Evolutionary conservation across 306 rosid species (phyloP).

Genomic region (Ormosia semicastrata): DNA sequence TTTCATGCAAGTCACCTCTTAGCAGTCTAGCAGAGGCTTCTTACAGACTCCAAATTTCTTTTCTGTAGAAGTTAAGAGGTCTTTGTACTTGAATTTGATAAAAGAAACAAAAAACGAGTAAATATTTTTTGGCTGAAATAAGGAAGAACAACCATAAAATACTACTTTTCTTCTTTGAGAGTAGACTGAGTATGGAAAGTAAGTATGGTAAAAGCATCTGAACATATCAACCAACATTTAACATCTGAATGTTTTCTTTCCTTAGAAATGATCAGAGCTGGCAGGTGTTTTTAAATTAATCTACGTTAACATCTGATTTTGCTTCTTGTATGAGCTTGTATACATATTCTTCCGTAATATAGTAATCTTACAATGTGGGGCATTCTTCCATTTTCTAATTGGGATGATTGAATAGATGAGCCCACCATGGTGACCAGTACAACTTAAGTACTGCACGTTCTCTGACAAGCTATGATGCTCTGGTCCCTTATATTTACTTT

Average conservation of each 20-base stretch:
- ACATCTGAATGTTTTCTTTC: neutral
- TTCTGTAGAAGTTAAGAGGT: too few relatives aligned
- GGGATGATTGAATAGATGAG: neutral
- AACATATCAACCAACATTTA: neutral
- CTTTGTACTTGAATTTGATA: too few relatives aligned
- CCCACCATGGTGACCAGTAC: conserved; percentile 39
- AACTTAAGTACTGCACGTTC: conserved; percentile 39
- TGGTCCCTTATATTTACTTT: conserved; percentile 4
- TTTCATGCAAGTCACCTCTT: too few relatives aligned
- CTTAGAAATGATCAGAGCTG: neutral
- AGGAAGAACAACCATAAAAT: neutral
- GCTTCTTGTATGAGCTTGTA: neutral
- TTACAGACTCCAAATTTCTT: too few relatives aligned
- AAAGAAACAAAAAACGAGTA: too few relatives aligned
- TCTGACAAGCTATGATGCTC: conserved; percentile 34
- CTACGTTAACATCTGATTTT: neutral
- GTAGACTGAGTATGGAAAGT: neutral
- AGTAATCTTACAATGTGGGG: neutral
- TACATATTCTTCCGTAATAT: neutral
- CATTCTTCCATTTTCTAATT: neutral
- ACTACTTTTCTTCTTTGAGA: neutral
- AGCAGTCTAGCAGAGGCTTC: too few relatives aligned
- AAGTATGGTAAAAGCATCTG: neutral
- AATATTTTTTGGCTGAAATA: too few relatives aligned
- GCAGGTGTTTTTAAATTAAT: neutral